Conservation (phyloP, 768 basidiomycete species). For the Auricularia sp. region DNA sequence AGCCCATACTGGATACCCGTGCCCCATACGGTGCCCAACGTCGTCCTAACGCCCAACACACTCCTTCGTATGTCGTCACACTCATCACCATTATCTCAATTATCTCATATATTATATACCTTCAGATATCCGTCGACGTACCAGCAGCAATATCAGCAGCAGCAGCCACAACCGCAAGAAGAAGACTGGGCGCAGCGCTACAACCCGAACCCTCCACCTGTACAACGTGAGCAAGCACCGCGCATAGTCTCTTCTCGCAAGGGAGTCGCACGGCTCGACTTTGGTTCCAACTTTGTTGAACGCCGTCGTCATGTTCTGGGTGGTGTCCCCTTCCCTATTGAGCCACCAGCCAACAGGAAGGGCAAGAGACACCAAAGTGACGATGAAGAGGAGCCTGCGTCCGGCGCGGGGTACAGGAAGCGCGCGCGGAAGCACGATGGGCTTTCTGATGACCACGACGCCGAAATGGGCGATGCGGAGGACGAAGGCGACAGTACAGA, state of each 20-base stretch:
- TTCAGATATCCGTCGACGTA: too few relatives aligned
- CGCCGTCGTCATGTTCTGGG: neutral
- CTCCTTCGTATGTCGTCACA: conserved; percentile 1
- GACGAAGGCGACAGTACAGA: conserved; percentile 25
- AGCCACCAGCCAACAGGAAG: conserved; percentile 5
- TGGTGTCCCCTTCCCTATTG: neutral
- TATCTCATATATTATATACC: neutral
- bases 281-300: neutral
- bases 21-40: neutral
- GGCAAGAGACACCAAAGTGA: conserved; percentile 14
- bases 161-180: neutral
- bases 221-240: conserved; percentile 21
- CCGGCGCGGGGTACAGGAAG: conserved; percentile 20
- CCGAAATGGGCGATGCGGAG: conserved; percentile 37
- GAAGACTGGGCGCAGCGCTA: conserved; percentile 30
- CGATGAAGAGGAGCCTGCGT: conserved; percentile 32
- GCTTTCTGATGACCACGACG: conserved; percentile 40
- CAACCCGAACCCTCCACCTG: conserved; percentile 21
- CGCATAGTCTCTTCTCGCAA: conserved; percentile 5
- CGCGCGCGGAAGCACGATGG: conserved; percentile 42
- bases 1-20: neutral
- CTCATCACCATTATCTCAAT: neutral
- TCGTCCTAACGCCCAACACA: neutral
- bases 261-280: neutral
- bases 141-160: neutral